Conservation (phyloP, 208 protist genomes). For the Porcisia hertigi region DNA sequence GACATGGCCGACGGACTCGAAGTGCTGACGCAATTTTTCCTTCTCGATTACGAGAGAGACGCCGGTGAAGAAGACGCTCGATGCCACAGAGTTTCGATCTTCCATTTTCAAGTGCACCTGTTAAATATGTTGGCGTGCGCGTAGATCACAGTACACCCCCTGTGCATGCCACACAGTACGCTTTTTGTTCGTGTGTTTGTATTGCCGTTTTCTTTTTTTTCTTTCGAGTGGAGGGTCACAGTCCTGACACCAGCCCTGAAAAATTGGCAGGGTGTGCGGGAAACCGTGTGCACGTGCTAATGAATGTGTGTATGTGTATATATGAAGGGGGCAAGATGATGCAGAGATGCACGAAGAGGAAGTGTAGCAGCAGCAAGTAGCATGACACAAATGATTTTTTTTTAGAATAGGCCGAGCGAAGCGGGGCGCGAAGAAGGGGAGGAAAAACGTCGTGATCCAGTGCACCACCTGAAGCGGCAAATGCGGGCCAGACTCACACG, state of each 20-base stretch:
- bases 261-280: neutral
- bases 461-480: neutral
- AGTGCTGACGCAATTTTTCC: slow-evolving; percentile 68
- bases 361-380: neutral
- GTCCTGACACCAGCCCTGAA: neutral
- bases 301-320: slow-evolving; percentile 11
- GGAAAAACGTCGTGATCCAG: neutral
- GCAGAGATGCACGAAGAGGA: neutral
- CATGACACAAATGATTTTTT: neutral
- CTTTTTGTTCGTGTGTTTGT: neutral
- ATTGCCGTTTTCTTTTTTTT: neutral
- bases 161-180: neutral
- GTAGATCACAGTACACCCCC: neutral
- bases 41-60: slow-evolving; percentile 72
- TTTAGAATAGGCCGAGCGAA: neutral
- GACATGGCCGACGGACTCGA: slow-evolving; percentile 84
- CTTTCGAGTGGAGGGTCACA: neutral
- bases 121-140: neutral
- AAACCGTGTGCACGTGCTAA: neutral
- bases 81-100: slow-evolving; percentile 15
- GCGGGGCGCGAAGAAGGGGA: neutral
- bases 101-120: slow-evolving; percentile 8
- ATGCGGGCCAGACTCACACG: neutral
- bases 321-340: neutral
- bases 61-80: slow-evolving; percentile 83